Conservation (phyloP, 306 rosid species). For the Cercis canadensis region DNA sequence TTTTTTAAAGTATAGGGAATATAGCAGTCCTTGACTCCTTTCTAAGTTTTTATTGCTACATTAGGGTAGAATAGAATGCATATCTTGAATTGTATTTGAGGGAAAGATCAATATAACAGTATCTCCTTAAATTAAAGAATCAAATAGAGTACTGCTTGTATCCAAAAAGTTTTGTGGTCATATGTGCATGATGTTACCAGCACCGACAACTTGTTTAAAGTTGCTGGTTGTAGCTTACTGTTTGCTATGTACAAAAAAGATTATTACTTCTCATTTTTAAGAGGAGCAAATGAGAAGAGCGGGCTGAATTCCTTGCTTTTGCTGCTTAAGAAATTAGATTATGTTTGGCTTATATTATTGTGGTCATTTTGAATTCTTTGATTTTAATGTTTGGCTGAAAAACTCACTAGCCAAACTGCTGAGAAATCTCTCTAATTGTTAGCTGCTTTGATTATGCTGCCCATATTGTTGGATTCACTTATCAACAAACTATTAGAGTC, state of each 20-base stretch:
- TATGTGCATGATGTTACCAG: too few species aligned
- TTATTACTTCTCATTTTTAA: too few species aligned
- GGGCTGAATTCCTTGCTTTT: background rate
- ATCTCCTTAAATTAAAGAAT: too few species aligned
- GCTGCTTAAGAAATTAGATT: constrained; percentile 3
- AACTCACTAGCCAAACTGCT: background rate
- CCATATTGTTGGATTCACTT: background rate
- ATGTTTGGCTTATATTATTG: constrained; percentile 10
- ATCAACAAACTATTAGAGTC: too few species aligned
- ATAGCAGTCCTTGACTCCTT: background rate
- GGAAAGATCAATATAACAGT: too few species aligned
- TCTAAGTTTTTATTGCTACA: too few species aligned
- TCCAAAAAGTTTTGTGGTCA: too few species aligned
- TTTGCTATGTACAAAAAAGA: too few species aligned
- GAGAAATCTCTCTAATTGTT: background rate
- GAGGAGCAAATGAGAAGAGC: background rate
- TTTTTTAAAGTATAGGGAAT: constrained; percentile 8
- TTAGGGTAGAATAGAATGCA: background rate
- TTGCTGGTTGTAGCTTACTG: too few species aligned
- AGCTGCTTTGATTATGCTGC: background rate
- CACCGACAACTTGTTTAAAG: too few species aligned
- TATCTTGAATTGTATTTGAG: background rate
- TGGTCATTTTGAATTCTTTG: background rate
- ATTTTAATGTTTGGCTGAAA: background rate
- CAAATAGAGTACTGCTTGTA: too few species aligned